Conservation (phyloP, 116 monocot genomes). For the Trichopus zeylanicus region DNA sequence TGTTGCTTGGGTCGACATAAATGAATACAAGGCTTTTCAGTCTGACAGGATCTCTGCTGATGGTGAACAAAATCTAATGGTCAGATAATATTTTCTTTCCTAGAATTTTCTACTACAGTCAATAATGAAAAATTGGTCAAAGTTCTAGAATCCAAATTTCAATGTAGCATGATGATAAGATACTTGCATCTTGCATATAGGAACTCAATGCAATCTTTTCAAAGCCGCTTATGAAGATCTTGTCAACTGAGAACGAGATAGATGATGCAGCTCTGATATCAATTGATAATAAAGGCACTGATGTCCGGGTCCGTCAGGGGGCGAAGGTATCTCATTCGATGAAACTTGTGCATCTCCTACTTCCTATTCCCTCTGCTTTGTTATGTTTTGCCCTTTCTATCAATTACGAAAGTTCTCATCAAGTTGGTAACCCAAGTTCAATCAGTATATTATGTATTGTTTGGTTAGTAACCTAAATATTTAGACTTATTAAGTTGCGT, state of each 20-base stretch:
- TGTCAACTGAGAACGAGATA: conserved; percentile 69
- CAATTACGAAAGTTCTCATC: too few species aligned
- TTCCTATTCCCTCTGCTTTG: too few species aligned
- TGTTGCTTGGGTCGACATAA: conserved; percentile 89
- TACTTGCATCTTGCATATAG: conserved; percentile 16
- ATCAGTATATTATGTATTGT: too few species aligned
- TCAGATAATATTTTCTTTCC: not conserved
- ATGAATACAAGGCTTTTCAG: conserved; percentile 63
- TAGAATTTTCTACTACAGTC: too few species aligned
- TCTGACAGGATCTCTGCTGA: conserved; percentile 87
- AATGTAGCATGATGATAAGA: too few species aligned
- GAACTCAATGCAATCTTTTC: conserved; percentile 91
- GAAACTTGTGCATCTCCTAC: too few species aligned
- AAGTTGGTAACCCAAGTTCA: too few species aligned
- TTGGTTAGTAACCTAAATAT: too few species aligned
- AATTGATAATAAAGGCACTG: conserved; percentile 87
- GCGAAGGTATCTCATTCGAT: conserved; percentile 90
- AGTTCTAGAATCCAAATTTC: too few species aligned
- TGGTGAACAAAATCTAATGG: conserved; percentile 91
- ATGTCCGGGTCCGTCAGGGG: conserved; percentile 86
- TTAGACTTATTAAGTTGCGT: too few species aligned
- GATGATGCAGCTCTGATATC: conserved; percentile 98
- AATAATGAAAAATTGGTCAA: too few species aligned
- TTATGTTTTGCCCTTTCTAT: too few species aligned
- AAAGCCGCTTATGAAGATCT: conserved; percentile 64